These are phyloP conservation scores for Cucumis melo DNA, from an alignment of 306 rosid genomes.

Conservation along the genomic window DNA sequence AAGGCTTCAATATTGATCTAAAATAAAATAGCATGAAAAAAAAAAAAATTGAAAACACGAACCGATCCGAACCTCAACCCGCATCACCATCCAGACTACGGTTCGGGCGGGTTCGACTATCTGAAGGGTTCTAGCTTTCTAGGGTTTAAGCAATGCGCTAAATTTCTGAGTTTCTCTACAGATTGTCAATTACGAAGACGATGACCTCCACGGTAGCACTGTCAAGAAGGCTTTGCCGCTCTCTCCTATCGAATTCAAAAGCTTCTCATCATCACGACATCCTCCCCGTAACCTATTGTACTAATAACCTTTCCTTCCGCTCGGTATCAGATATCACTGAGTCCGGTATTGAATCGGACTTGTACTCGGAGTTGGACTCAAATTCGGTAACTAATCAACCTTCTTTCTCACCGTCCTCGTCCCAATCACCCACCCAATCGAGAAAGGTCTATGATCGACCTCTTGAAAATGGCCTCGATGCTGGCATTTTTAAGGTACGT, in stretches of 20 bases:
- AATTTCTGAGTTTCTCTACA: background rate
- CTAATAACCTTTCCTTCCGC: constrained; percentile 16
- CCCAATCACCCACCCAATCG: background rate
- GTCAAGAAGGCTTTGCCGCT: constrained; percentile 37
- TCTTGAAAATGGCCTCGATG: constrained; percentile 69
- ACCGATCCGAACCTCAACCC: background rate
- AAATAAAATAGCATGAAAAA: background rate
- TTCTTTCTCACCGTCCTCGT: constrained; percentile 12
- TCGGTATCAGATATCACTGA: constrained; percentile 22
- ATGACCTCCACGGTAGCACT: constrained; percentile 31
- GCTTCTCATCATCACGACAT: background rate
- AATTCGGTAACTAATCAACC: background rate
- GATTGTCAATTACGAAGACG: constrained; percentile 20
- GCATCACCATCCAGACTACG: background rate
- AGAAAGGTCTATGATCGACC: constrained; percentile 15
- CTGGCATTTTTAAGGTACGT: constrained; percentile 60
- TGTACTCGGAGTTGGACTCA: background rate
- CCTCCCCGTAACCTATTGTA: constrained; percentile 19
- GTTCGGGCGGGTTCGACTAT: background rate
- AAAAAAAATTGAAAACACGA: background rate
- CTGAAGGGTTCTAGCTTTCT: background rate
- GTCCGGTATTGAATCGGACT: constrained; percentile 1
- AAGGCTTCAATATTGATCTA: too few species aligned
- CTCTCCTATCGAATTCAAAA: constrained; percentile 19
- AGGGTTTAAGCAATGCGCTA: constrained; percentile 31